phyloP scores from a whole-genome alignment of 2,329 filamentous ascomycete genomes.

The Samsoniella hepiali region DNA sequence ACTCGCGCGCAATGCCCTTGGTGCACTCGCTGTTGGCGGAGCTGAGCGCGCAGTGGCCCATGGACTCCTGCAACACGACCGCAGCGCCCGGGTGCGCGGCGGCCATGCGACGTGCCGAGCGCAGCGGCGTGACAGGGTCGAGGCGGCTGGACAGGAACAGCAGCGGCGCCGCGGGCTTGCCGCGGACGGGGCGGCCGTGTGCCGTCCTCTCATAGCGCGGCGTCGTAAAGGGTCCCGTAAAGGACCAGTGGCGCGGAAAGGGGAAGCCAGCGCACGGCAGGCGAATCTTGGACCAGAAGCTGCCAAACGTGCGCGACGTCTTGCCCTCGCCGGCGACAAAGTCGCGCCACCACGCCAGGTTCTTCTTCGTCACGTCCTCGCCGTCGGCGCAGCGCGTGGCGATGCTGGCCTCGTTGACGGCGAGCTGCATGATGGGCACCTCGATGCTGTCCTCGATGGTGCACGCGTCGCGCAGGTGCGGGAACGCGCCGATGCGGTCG shows the following conservation, averaged over 20 bases:
- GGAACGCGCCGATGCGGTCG: constrained; percentile 22
- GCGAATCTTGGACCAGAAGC: constrained; percentile 26
- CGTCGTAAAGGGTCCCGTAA: constrained; percentile 25
- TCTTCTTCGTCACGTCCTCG: constrained; percentile 2
- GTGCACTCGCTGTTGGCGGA: constrained; percentile 19
- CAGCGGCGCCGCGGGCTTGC: constrained; percentile 34
- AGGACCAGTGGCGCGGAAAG: constrained; percentile 32
- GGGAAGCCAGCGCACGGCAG: constrained; percentile 33
- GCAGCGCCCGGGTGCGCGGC: constrained; percentile 24
- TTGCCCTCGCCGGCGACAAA: constrained; percentile 20
- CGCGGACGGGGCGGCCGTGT: constrained; percentile 14
- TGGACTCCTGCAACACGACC: constrained; percentile 25
- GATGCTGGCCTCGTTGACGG: constrained; percentile 22
- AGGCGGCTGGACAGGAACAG: constrained; percentile 36
- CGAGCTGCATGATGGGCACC: constrained; percentile 16
- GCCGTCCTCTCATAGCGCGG: constrained; percentile 19
- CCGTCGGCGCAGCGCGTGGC: constrained; percentile 21
- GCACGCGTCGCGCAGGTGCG: constrained; percentile 19
- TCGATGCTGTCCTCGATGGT: not conserved
- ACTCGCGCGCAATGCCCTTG: constrained; percentile 20
- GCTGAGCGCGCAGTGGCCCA: constrained; percentile 22
- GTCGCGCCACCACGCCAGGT: constrained; percentile 1
- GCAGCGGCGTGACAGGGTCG: constrained; percentile 40
- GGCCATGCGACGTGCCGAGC: constrained; percentile 31
- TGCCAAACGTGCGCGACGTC: constrained; percentile 23